Conservation (phyloP, 2,329 filamentous ascomycete genomes). For the Penicillium aurantiogriseum region DNA sequence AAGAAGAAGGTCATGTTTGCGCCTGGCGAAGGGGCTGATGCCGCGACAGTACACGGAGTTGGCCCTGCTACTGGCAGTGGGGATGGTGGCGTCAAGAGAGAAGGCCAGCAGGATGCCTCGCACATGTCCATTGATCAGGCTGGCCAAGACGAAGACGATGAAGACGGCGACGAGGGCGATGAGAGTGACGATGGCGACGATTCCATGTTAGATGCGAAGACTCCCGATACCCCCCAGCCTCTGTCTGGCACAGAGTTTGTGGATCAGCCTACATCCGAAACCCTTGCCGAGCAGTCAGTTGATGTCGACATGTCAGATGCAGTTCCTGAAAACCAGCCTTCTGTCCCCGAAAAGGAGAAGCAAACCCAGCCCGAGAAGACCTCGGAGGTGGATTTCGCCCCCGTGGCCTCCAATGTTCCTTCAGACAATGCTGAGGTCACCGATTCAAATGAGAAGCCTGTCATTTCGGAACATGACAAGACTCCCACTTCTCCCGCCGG, state of each 20-base stretch:
- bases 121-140: conserved; percentile 42
- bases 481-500: neutral
- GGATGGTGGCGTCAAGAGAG: conserved; percentile 39
- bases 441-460: neutral
- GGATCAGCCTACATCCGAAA: conserved; percentile 15
- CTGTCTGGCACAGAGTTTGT: conserved; percentile 26
- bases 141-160: conserved; percentile 49
- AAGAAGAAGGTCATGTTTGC: conserved; percentile 69
- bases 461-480: neutral
- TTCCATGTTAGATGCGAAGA: conserved; percentile 47
- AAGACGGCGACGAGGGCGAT: conserved; percentile 50
- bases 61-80: conserved; percentile 40
- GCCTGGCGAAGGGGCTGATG: conserved; percentile 44
- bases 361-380: conserved; percentile 3
- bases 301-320: conserved; percentile 25
- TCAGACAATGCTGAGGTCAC: conserved; percentile 8
- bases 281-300: conserved; percentile 16
- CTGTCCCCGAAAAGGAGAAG: conserved; percentile 1
- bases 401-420: conserved; percentile 20
- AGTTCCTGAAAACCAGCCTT: conserved; percentile 10
- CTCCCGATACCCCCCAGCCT: conserved; percentile 39
- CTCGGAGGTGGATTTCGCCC: neutral
- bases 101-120: conserved; percentile 43
- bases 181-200: conserved; percentile 54
- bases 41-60: conserved; percentile 36